Base-by-base conservation (phyloP, 345 rosid species). In the Jatropha curcas region DNA sequence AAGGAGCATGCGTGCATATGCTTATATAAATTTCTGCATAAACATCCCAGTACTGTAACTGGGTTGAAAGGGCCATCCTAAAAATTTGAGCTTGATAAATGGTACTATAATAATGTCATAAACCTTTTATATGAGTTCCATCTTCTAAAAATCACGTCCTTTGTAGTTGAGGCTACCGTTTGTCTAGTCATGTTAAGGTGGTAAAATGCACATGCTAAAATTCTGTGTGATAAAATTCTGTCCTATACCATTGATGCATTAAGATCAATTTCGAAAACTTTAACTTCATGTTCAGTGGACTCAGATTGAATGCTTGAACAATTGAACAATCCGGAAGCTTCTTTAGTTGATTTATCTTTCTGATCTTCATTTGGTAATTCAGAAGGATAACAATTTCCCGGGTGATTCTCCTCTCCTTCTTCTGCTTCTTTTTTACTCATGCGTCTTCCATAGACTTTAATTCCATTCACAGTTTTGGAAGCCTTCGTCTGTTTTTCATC, bases 361-460 rank as follows among this genome's bases (percentile, higher is more conserved):
- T 20, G 39, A 46, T 53, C 33, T 7, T 14, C 43, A 11, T 72
- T 64, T 52, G 22, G 48, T 3, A 20, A 17, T 39, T 20, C 52
- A 55, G 69, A 35, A 25, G 76, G 14, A 50, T 16, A 39, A 27
- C 55, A n/a, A 43, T 12, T n/a, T 28, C 20, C 51, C 6, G 17
- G 52, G 24, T 41, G 19, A 64, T 24, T 64, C 43, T 20, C 33
- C 28, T 33, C 41, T 12, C 48, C 43, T 2, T 19, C 22, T 60
- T 53, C 62, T 27, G 9, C 58, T 2, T 0, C 59, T 45, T 52
- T 13, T 16, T 30, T 8, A 8, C 28, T 37, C 30, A 5, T 16
- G 12, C 43, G 67, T 52, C 76, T 39, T 41, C 22, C 27, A 4
- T 41, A 72, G 28, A 57, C 65, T 58, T 14, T 74, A 22, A 60